phyloP scores from a whole-genome alignment of 768 basidiomycete species.

The Russula sp. region DNA sequence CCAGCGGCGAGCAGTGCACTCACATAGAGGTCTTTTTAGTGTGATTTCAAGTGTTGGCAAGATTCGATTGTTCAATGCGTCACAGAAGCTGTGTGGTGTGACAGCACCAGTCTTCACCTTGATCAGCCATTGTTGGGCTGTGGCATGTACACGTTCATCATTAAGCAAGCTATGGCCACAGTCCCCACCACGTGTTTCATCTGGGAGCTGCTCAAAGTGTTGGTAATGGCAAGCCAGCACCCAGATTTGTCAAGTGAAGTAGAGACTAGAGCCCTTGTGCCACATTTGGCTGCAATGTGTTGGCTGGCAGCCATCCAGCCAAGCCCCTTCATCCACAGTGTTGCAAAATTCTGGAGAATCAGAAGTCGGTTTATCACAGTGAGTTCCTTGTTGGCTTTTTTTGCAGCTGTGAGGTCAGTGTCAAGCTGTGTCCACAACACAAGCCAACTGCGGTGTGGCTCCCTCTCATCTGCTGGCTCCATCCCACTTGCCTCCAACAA shows the following conservation, averaged over 20 bases:
- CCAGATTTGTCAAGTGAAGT: neutral
- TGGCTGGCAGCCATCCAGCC: neutral
- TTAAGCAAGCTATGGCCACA: neutral
- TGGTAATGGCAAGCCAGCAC: neutral
- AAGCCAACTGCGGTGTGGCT: too few relatives aligned
- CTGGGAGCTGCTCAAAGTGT: neutral
- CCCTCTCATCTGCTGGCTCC: too few relatives aligned
- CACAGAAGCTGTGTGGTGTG: neutral
- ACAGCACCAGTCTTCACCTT: neutral
- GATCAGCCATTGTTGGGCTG: neutral
- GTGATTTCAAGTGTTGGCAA: neutral
- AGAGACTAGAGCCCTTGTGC: neutral
- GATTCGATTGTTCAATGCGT: neutral
- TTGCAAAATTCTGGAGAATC: neutral
- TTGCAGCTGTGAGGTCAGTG: too few relatives aligned
- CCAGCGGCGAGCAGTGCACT: neutral
- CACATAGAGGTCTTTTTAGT: neutral
- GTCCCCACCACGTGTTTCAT: neutral
- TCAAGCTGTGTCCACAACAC: too few relatives aligned
- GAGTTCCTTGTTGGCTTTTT: too few relatives aligned
- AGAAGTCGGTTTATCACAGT: neutral
- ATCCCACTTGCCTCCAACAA: too few relatives aligned
- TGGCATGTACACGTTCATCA: neutral
- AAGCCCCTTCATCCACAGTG: neutral
- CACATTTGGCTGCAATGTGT: neutral